These are phyloP conservation scores for Warburgia ugandensis DNA, from an alignment of 164 flowering plant genomes.

Conservation along the genomic window DNA sequence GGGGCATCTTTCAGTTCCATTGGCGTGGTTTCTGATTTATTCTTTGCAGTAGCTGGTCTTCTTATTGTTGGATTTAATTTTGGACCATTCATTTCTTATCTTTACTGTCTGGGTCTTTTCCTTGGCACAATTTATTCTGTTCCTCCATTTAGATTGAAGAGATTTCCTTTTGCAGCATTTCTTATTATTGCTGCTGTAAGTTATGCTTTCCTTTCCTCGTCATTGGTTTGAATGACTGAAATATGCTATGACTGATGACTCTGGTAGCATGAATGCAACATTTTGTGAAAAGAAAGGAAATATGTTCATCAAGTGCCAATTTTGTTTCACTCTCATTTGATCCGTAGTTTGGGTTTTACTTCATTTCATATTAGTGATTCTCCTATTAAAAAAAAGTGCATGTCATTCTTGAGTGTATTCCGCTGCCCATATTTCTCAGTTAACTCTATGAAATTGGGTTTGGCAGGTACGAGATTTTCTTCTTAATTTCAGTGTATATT, in stretches of 20 bases:
- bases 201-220: conserved; percentile 1
- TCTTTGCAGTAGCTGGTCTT: conserved; percentile 69
- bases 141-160: conserved; percentile 96
- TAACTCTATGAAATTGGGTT: not conserved
- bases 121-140: conserved; percentile 96
- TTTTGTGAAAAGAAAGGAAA: too few relatives aligned
- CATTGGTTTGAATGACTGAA: too few relatives aligned
- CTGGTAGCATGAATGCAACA: too few relatives aligned
- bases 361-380: too few relatives aligned
- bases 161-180: conserved; percentile 90
- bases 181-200: conserved; percentile 95
- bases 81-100: conserved; percentile 84
- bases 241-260: too few relatives aligned
- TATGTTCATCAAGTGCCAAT: too few relatives aligned
- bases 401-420: not conserved
- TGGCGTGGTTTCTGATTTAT: conserved; percentile 88
- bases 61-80: conserved; percentile 60
- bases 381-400: too few relatives aligned
- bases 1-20: conserved; percentile 90
- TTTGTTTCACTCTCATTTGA: too few relatives aligned
- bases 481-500: conserved; percentile 93
- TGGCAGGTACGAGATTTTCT: conserved; percentile 98
- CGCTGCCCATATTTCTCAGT: conserved; percentile 1
- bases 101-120: conserved; percentile 88
- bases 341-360: too few relatives aligned